Percentiles rank a stretch among this genome's conserved stretches.
Conservation (phyloP, 306 rosid species). For the Boehmeria nivea region DNA sequence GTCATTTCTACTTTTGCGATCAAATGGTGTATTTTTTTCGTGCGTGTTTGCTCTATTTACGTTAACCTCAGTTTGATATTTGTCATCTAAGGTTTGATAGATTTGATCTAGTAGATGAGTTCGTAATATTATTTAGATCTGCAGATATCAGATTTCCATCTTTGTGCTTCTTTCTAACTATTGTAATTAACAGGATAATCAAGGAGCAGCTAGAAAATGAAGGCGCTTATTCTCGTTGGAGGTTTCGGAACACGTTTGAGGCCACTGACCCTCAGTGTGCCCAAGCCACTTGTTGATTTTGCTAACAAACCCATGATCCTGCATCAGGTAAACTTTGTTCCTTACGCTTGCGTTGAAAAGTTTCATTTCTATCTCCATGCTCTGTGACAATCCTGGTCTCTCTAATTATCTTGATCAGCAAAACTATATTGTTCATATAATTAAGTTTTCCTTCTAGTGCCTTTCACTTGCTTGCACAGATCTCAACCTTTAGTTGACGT, state of each 20-base stretch:
- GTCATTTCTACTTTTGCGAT: slow-evolving; percentile 15
- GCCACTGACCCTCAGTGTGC: slow-evolving; percentile 97
- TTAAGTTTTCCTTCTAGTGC: too few relatives aligned
- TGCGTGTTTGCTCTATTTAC: slow-evolving; percentile 17
- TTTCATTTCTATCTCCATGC: background rate
- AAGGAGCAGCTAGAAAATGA: slow-evolving; percentile 52
- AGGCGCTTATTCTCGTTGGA: slow-evolving; percentile 96
- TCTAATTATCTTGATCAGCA: too few relatives aligned
- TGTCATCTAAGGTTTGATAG: slow-evolving; percentile 21
- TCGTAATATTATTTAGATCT: slow-evolving; percentile 14
- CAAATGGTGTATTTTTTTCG: slow-evolving; percentile 8
- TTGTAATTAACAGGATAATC: slow-evolving; percentile 37
- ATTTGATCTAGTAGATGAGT: slow-evolving; percentile 10
- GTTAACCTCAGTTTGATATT: slow-evolving; percentile 16
- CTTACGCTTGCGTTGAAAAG: slow-evolving; percentile 1
- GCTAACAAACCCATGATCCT: slow-evolving; percentile 99
- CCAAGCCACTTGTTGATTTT: slow-evolving; percentile 99
- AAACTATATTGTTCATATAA: too few relatives aligned
- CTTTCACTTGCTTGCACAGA: too few relatives aligned
- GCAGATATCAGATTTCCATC: slow-evolving; percentile 9
- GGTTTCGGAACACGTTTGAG: slow-evolving; percentile 99
- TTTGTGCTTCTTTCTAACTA: slow-evolving; percentile 8
- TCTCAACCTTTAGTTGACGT: too few relatives aligned
- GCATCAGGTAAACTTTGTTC: slow-evolving; percentile 70
- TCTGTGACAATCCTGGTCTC: background rate